Conservation (phyloP, 2,329 filamentous ascomycete species). For the Diaporthe velutina region DNA sequence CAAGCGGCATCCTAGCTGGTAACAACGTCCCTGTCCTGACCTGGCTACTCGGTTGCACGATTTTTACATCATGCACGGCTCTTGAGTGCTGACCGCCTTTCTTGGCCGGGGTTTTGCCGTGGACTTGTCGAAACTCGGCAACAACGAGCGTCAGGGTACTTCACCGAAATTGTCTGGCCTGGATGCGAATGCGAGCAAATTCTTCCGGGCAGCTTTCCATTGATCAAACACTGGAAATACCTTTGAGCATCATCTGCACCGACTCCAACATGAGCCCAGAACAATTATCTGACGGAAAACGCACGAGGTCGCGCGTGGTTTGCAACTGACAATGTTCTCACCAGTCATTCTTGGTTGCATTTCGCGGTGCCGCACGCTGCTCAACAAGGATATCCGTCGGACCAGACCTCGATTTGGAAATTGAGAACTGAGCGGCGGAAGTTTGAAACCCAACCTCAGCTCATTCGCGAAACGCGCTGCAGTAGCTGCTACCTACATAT, state of each 20-base stretch:
- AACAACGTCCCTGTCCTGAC: conserved; percentile 15
- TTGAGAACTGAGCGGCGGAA: conserved; percentile 15
- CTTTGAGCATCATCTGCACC: background rate
- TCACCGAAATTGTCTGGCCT: conserved; percentile 15
- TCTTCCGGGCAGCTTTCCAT: background rate
- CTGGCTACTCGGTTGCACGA: conserved; percentile 33
- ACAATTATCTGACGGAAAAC: background rate
- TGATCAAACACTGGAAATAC: background rate
- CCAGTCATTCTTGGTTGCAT: background rate
- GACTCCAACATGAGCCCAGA: background rate
- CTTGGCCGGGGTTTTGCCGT: conserved; percentile 38
- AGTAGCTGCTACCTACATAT: conserved; percentile 21
- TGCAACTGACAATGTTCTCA: background rate
- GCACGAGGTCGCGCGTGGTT: background rate
- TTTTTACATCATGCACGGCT: conserved; percentile 39
- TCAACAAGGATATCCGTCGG: conserved; percentile 23
- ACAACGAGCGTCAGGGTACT: conserved; percentile 7
- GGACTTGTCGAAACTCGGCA: conserved; percentile 25
- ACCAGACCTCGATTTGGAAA: conserved; percentile 28
- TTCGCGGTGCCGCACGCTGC: background rate
- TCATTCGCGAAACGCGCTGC: conserved; percentile 33
- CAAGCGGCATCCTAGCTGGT: conserved; percentile 4
- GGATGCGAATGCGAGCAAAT: conserved; percentile 18
- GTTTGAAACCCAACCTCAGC: conserved; percentile 33
- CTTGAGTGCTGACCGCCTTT: conserved; percentile 39